Percentiles rank a stretch among this genome's conserved stretches.
Conservation (phyloP, 2,329 filamentous ascomycete species). For the Coleophoma crateriformis region DNA sequence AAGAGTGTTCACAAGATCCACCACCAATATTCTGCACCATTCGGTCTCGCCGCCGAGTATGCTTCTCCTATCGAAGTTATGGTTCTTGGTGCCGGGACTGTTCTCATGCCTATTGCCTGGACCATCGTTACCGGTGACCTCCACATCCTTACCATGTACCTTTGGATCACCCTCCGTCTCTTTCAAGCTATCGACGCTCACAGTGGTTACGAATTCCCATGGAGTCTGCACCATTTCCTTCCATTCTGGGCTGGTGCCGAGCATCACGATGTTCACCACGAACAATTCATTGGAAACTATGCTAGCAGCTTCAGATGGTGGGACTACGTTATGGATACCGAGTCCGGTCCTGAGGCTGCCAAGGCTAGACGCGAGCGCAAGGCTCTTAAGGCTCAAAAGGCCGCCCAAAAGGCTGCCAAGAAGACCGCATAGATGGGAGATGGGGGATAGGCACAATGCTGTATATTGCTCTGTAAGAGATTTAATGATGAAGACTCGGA, state of each 20-base stretch:
- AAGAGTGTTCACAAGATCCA: conserved; percentile 98
- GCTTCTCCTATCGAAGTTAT: conserved; percentile 96
- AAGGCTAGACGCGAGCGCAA: conserved; percentile 79
- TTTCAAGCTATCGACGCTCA: conserved; percentile 98
- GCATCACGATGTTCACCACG: conserved; percentile 95
- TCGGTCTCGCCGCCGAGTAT: conserved; percentile 94
- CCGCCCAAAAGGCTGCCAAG: conserved; percentile 59
- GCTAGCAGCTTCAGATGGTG: conserved; percentile 98
- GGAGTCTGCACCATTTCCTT: conserved; percentile 90
- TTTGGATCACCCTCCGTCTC: conserved; percentile 87
- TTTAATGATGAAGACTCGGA: background rate
- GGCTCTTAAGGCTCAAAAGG: conserved; percentile 54
- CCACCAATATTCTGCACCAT: conserved; percentile 97
- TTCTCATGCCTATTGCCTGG: conserved; percentile 79
- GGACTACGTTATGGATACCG: conserved; percentile 91
- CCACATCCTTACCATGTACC: conserved; percentile 96
- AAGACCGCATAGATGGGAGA: conserved; percentile 1
- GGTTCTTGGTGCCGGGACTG: conserved; percentile 82
- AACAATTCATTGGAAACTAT: conserved; percentile 98
- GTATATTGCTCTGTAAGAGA: conserved; percentile 1
- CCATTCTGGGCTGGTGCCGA: conserved; percentile 97
- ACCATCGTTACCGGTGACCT: conserved; percentile 78
- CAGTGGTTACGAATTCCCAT: conserved; percentile 97
- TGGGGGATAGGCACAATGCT: background rate
- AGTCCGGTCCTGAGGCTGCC: conserved; percentile 81